These are phyloP conservation scores for Trichophyton verrucosum DNA, from an alignment of 2,329 filamentous ascomycete species.

Conservation along the genomic window DNA sequence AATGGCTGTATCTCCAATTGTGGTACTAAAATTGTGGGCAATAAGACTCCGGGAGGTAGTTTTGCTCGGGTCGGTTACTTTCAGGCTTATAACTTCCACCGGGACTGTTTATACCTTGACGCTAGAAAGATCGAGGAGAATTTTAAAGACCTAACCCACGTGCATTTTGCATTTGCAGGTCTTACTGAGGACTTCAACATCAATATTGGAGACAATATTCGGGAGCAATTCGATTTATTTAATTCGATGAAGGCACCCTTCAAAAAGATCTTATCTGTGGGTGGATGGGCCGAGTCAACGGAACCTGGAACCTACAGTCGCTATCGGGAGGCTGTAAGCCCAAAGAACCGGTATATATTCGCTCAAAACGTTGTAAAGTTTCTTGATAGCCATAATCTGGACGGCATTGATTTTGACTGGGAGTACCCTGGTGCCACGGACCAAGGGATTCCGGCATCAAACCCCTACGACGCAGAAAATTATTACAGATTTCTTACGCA, in stretches of 20 bases:
- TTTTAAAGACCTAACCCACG: constrained; percentile 15
- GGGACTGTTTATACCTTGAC: constrained; percentile 23
- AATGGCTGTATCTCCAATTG: constrained; percentile 18
- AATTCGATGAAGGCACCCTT: not conserved
- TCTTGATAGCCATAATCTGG: constrained; percentile 28
- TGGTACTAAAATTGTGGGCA: constrained; percentile 6
- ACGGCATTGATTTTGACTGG: constrained; percentile 31
- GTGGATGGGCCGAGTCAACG: constrained; percentile 34
- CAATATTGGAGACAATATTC: constrained; percentile 18
- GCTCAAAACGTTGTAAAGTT: constrained; percentile 30
- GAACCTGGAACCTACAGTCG: constrained; percentile 26
- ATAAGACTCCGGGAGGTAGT: constrained; percentile 15
- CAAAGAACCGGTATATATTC: constrained; percentile 29
- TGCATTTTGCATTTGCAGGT: constrained; percentile 27
- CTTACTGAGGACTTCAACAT: constrained; percentile 9
- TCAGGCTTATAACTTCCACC: constrained; percentile 20
- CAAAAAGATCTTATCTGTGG: constrained; percentile 18
- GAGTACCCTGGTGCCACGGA: constrained; percentile 29
- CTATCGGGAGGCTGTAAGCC: constrained; percentile 24
- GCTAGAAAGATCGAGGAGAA: constrained; percentile 11
- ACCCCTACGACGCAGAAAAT: constrained; percentile 21
- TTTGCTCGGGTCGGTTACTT: constrained; percentile 22
- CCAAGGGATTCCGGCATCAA: constrained; percentile 22
- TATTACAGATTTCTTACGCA: constrained; percentile 22
- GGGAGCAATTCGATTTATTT: constrained; percentile 5